These are phyloP conservation scores for Thielaviopsis cerberus DNA, from an alignment of 2,329 filamentous ascomycete species.

Conservation along the genomic window DNA sequence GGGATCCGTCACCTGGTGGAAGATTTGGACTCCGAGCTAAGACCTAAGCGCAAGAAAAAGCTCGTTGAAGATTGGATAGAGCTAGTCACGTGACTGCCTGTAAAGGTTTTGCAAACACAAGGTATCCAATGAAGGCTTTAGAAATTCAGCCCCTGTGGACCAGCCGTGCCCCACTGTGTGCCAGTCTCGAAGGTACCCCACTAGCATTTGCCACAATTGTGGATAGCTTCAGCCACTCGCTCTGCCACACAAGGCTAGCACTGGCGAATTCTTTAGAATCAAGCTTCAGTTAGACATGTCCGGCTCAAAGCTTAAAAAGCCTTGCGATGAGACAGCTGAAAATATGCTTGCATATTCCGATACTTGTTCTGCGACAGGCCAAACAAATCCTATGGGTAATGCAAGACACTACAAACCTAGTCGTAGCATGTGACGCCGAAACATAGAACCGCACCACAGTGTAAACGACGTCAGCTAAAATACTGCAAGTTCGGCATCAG, in stretches of 20 bases:
- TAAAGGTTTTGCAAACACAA: neutral
- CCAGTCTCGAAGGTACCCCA: neutral
- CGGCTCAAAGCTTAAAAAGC: too few relatives aligned
- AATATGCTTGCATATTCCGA: too few relatives aligned
- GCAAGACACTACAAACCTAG: neutral
- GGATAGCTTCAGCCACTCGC: neutral
- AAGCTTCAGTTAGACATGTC: neutral
- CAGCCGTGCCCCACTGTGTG: neutral
- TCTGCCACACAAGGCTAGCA: neutral
- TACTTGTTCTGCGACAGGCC: neutral
- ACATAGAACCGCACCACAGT: neutral
- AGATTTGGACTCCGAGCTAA: conserved; percentile 3
- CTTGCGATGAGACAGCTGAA: neutral
- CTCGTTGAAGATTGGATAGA: conserved; percentile 4
- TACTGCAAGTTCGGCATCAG: too few relatives aligned
- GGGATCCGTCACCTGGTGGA: conserved; percentile 1
- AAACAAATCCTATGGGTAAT: neutral
- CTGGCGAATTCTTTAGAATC: neutral
- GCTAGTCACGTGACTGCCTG: conserved; percentile 4
- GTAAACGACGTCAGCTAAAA: too few relatives aligned
- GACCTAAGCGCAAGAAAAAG: conserved; percentile 2
- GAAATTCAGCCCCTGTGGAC: neutral
- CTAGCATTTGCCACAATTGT: neutral
- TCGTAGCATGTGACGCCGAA: neutral
- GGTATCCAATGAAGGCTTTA: neutral